phyloP scores from a whole-genome alignment of 108 stramenopile genomes.

The Skeletonema tropicum region DNA sequence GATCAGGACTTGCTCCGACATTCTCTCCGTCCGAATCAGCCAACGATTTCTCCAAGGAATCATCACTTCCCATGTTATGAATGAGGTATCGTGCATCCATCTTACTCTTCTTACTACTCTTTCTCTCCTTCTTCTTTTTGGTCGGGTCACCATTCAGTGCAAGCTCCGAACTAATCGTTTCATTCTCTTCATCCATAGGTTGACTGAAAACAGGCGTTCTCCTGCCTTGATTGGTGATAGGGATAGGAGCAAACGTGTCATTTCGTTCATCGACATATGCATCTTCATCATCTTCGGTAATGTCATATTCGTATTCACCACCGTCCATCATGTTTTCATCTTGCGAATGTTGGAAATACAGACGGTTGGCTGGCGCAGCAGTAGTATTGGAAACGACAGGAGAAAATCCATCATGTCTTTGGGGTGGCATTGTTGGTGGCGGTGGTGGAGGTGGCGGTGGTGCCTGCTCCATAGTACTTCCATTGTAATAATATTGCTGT shows the following conservation, averaged over 20 bases:
- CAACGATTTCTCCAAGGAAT: slow-evolving; percentile 9
- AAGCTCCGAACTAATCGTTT: slow-evolving; percentile 33
- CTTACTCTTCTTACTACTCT: background rate
- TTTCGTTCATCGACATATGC: background rate
- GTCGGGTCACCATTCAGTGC: slow-evolving; percentile 30
- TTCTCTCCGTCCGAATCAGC: background rate
- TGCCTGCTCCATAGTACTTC: background rate
- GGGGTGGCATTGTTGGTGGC: background rate
- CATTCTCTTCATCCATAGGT: slow-evolving; percentile 10
- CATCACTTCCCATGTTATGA: slow-evolving; percentile 19
- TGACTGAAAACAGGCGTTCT: background rate
- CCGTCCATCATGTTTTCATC: slow-evolving; percentile 4
- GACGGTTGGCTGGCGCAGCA: background rate
- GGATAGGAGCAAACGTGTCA: background rate
- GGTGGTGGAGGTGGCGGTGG: background rate
- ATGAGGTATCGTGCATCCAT: slow-evolving; percentile 11
- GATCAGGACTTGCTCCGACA: background rate
- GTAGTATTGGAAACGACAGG: slow-evolving; percentile 11
- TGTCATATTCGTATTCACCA: slow-evolving; percentile 42
- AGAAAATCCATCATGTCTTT: slow-evolving; percentile 16
- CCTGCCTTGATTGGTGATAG: background rate
- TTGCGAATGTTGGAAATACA: slow-evolving; percentile 1
- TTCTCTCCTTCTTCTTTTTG: slow-evolving; percentile 25
- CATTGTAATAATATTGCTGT: slow-evolving; percentile 14
- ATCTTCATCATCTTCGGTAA: slow-evolving; percentile 19